Evolutionary conservation across 345 rosid genomes (phyloP), one percentile per base, ranked within the genome.

Genomic region (Camelina hispida): DNA sequence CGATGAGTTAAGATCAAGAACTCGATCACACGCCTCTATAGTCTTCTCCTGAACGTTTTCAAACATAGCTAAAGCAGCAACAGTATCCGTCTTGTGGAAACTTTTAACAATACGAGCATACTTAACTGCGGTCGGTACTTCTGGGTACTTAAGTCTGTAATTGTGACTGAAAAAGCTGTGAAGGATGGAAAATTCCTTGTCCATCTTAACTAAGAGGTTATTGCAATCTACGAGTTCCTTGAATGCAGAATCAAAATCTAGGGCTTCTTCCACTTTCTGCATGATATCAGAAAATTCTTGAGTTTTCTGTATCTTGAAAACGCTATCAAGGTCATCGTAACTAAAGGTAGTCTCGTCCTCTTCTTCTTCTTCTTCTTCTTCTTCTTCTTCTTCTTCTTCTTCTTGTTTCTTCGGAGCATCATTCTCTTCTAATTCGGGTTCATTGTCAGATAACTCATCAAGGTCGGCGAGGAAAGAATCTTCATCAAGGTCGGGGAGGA

Each of bases 21-120:
- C 97, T 22, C 87, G 89, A 74, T 93, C 91, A 70, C 97, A 90
- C 1, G 93, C 94, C 38, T 88, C 89, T 14, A 74, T 64, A 13
- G 94, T 85, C 87, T 90, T 90, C 46, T 42, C 46, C 15, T 40
- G 44, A 40, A 11, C 30, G 30, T 28, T 28, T 28, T 28, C 30
- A 28, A 4, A 28, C 30, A 28, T 28, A 28, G 0, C 1, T 28
- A 5, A 28, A 28, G 30, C 30, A 28, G 30, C 30, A 28, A 5
- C 5, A 28, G 30, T 28, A 28, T 38, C 11, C 11, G 1, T 60
- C 65, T 60, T 16, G 20, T 12, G 30, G 30, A 28, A 37, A 17
- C 11, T 38, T 17, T 60, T 60, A 18, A 60, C 64, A 37, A 60
- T 28, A 37, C 64, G 37, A 55, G 60, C 60, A 13, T 55, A 55